Base-by-base conservation (phyloP, 306 rosid genomes). In the Astragalus membranaceus region DNA sequence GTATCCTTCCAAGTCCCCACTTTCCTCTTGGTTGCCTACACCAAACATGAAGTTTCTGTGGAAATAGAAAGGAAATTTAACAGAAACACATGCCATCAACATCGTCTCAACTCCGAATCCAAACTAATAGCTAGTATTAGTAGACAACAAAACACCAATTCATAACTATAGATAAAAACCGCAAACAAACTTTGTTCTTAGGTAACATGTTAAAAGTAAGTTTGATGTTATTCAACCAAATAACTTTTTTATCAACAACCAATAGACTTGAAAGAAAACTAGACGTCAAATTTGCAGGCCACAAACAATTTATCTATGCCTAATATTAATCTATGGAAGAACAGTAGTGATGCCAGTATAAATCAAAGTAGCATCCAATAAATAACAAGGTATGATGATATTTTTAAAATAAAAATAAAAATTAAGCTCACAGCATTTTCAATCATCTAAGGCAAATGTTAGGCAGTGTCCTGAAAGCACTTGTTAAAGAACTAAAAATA, bases 1-100 rank as follows among this genome's bases (percentile, higher is more conserved):
- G 96, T 80, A 95, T 86, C 9, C 43, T 84, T 82, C 97, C 99
- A 0, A 78, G 84, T 64, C 73, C 96, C 99, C 96, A 91, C 23
- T 73, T 85, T 52, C 95, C 88, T 67, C 41, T 83, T 32, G 88
- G 88, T 47, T 78, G 89, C 78, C 69, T 81, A 86, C 97, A 89
- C 99, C 99, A 95, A 65, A 95, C 95, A 73, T 70, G 81, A 64
- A 91, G 97, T 88, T 89, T 91, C 99, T 95, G 90, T 69, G 61
- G 66, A 66, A 77, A 79, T 69, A 75, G 65, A 73, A 55, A 55
- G 36, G 67, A 83, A 77, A 42, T 41, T 77, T 56, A 59, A 39
- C 50, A 65, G 41, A 64, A 67, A 62, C 13, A 47, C 32, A 44
- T 65, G 35, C 73, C 71, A 64, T 36, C 49, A 64, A 81, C n/a